A percentile compares a stretch with the other conserved stretches of the same genome.
Conservation (phyloP, 345 rosid genomes). For the Euphorbia tirucalli region DNA sequence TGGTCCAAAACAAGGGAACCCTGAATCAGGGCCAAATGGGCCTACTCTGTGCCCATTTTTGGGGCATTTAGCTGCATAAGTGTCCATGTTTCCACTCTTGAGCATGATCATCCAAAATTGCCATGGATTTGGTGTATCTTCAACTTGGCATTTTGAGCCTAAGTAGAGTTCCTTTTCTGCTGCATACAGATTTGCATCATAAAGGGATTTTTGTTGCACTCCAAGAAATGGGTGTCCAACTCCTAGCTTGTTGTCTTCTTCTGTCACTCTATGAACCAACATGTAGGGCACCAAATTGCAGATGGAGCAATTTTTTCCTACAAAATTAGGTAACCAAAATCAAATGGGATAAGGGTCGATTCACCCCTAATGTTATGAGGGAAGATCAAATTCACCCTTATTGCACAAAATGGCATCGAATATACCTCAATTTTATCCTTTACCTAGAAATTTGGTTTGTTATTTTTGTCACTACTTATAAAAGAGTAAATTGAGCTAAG, state of each 20-base stretch:
- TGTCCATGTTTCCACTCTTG: constrained; percentile 84
- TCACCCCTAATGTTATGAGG: no score
- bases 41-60: constrained; percentile 51
- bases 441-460: no score
- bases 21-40: constrained; percentile 42
- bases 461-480: no score
- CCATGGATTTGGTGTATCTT: constrained; percentile 67
- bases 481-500: no score
- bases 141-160: constrained; percentile 65
- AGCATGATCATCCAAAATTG: no score
- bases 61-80: constrained; percentile 60
- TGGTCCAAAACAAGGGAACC: constrained; percentile 68
- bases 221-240: constrained; percentile 22
- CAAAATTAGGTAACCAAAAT: background rate
- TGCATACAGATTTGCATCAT: constrained; percentile 30
- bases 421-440: no score
- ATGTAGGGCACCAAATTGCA: constrained; percentile 16
- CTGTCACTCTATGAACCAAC: constrained; percentile 55
- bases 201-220: constrained; percentile 5
- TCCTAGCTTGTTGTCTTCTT: constrained; percentile 61
- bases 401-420: no score
- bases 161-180: constrained; percentile 66
- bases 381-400: no score
- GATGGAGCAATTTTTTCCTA: constrained; percentile 19
- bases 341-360: no score